These are phyloP conservation scores for Earliella scabrosa DNA, from an alignment of 1,284 basidiomycete species.

Conservation along the genomic window DNA sequence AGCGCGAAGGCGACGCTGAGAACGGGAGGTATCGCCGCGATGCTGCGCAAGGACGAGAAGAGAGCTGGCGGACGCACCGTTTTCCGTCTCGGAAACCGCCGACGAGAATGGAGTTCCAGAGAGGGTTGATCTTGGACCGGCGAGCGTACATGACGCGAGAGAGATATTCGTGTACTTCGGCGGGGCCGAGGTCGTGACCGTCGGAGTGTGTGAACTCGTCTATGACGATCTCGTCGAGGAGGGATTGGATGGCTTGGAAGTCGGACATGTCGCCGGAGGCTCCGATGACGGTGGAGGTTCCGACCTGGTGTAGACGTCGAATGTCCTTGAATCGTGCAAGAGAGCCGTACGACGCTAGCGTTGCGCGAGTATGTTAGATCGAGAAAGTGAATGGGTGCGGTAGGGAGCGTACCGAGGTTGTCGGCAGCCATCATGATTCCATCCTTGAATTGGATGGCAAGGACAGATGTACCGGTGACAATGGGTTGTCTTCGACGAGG, in stretches of 20 bases:
- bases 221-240: constrained; percentile 75
- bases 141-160: constrained; percentile 91
- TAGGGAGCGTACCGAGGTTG: constrained; percentile 84
- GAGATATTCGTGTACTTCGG: constrained; percentile 94
- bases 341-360: constrained; percentile 92
- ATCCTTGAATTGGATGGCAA: constrained; percentile 94
- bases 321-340: constrained; percentile 97
- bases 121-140: constrained; percentile 88
- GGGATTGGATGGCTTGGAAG: constrained; percentile 90
- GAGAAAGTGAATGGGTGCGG: constrained; percentile 11
- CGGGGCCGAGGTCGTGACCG: constrained; percentile 84
- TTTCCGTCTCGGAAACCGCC: constrained; percentile 89
- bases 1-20: neutral
- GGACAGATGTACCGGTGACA: constrained; percentile 95
- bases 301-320: constrained; percentile 85
- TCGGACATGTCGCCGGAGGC: constrained; percentile 98
- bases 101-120: constrained; percentile 96
- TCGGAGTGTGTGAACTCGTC: constrained; percentile 85
- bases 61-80: constrained; percentile 49
- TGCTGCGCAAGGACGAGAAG: neutral
- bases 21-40: neutral
- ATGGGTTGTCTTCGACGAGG: constrained; percentile 77
- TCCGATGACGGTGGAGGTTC: constrained; percentile 85
- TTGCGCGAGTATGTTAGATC: neutral
- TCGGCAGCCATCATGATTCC: constrained; percentile 99